These are phyloP conservation scores for Ilex paraguariensis DNA, from an alignment of 305 asterid genomes.

Conservation along the genomic window DNA sequence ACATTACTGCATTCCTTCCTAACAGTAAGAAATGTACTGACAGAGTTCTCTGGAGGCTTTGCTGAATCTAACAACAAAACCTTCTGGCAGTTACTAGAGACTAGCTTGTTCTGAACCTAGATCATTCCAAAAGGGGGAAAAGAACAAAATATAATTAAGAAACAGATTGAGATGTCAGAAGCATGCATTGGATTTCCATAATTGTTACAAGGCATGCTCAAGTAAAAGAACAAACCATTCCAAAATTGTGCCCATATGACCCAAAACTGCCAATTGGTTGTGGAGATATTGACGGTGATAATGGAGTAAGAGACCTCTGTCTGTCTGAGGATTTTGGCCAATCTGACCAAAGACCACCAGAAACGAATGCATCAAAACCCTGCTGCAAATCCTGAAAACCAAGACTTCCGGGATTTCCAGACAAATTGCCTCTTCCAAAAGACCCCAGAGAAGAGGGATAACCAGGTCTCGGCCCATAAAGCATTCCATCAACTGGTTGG, in stretches of 20 bases:
- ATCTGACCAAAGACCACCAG: slow-evolving; percentile 14
- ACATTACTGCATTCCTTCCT: no score
- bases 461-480: slow-evolving; percentile 6
- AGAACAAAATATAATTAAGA: no score
- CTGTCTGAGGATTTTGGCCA: slow-evolving; percentile 22
- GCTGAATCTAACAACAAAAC: no score
- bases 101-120: no score
- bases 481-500: slow-evolving; percentile 14
- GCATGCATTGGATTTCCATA: neutral
- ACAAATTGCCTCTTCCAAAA: slow-evolving; percentile 13
- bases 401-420: slow-evolving; percentile 14
- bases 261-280: slow-evolving; percentile 1
- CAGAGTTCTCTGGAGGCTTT: no score
- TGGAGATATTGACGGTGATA: slow-evolving; percentile 6
- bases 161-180: neutral
- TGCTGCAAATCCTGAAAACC: slow-evolving; percentile 15
- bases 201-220: neutral
- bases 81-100: no score
- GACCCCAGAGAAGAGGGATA: slow-evolving; percentile 10
- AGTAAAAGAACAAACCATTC: slow-evolving; percentile 6
- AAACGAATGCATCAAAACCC: slow-evolving; percentile 4
- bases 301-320: slow-evolving; percentile 6
- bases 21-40: no score
- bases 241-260: neutral
- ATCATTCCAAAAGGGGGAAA: no score